Conservation (phyloP, 225 moss, liverwort and hornwort genomes). For the Climacium dendroides region DNA sequence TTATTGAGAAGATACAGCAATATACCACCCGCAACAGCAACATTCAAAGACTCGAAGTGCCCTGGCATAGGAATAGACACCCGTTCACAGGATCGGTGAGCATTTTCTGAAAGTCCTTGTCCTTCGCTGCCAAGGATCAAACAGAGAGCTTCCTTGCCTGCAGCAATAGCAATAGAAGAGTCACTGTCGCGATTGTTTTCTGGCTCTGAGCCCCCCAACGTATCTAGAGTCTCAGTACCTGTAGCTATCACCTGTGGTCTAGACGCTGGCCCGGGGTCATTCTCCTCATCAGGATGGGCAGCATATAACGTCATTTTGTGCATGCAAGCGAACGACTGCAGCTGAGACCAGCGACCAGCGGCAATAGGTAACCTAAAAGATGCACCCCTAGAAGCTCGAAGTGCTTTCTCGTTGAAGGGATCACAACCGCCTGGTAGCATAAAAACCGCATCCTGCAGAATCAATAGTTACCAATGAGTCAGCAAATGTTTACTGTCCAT, state of each 20-base stretch:
- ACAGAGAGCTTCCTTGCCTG: constrained; percentile 53
- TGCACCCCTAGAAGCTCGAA: constrained; percentile 85
- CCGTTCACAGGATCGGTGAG: constrained; percentile 38
- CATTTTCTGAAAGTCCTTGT: constrained; percentile 65
- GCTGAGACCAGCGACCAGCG: constrained; percentile 55
- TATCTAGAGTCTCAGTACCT: neutral
- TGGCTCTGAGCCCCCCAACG: neutral
- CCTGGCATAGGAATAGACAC: constrained; percentile 93
- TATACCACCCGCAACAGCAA: constrained; percentile 96
- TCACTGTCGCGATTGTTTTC: neutral
- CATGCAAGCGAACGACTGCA: constrained; percentile 33
- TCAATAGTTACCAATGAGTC: neutral
- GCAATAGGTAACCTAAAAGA: constrained; percentile 67
- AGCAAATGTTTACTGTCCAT: neutral
- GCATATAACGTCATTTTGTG: constrained; percentile 64
- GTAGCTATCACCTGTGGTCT: neutral
- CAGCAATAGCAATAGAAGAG: neutral
- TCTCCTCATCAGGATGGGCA: constrained; percentile 50
- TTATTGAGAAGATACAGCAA: constrained; percentile 63
- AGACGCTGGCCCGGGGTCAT: neutral
- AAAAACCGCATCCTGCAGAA: constrained; percentile 64
- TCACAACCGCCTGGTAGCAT: constrained; percentile 90
- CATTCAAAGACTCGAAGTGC: constrained; percentile 77
- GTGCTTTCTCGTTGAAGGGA: constrained; percentile 90
- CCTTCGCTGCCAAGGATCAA: constrained; percentile 92